These are phyloP conservation scores for Leccinum imitatum DNA, from an alignment of 768 basidiomycete genomes.

Conservation along the genomic window DNA sequence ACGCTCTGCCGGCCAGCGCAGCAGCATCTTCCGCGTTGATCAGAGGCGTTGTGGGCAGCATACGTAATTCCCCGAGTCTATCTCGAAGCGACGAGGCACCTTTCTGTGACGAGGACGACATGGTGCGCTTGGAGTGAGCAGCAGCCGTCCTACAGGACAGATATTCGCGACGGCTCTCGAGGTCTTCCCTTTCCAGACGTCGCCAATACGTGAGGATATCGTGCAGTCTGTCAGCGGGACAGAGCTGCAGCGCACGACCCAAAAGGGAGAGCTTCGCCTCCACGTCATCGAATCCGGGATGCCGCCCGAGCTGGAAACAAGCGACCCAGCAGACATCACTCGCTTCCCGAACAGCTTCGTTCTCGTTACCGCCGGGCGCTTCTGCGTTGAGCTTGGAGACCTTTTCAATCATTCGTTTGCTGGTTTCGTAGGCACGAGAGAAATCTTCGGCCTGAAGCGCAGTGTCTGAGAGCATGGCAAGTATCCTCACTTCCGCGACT, in stretches of 20 bases:
- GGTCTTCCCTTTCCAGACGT: slow-evolving; percentile 65
- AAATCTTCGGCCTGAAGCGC: slow-evolving; percentile 86
- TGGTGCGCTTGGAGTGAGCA: slow-evolving; percentile 15
- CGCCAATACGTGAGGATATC: slow-evolving; percentile 81
- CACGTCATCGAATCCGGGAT: slow-evolving; percentile 70
- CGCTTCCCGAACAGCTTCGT: slow-evolving; percentile 52
- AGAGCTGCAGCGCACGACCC: slow-evolving; percentile 81
- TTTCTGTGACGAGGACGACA: slow-evolving; percentile 27
- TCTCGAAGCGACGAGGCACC: slow-evolving; percentile 55
- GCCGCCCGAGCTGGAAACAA: slow-evolving; percentile 84
- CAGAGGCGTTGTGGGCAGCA: slow-evolving; percentile 69
- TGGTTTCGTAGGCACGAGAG: slow-evolving; percentile 65
- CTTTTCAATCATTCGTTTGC: slow-evolving; percentile 66
- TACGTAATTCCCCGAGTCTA: slow-evolving; percentile 63
- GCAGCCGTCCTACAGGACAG: slow-evolving; percentile 27
- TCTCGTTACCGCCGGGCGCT: slow-evolving; percentile 29
- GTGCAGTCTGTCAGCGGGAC: slow-evolving; percentile 75
- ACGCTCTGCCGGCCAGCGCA: slow-evolving; percentile 75
- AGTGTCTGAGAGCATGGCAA: slow-evolving; percentile 90
- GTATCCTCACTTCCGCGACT: slow-evolving; percentile 75
- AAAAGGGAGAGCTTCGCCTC: slow-evolving; percentile 67
- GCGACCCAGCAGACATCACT: slow-evolving; percentile 87
- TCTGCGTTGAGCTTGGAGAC: slow-evolving; percentile 50
- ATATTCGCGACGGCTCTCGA: slow-evolving; percentile 48
- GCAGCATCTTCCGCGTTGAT: slow-evolving; percentile 77